Evolutionary conservation across 1,139 yeast species (phyloP).

Genomic region (Kodamaea alishanica): DNA sequence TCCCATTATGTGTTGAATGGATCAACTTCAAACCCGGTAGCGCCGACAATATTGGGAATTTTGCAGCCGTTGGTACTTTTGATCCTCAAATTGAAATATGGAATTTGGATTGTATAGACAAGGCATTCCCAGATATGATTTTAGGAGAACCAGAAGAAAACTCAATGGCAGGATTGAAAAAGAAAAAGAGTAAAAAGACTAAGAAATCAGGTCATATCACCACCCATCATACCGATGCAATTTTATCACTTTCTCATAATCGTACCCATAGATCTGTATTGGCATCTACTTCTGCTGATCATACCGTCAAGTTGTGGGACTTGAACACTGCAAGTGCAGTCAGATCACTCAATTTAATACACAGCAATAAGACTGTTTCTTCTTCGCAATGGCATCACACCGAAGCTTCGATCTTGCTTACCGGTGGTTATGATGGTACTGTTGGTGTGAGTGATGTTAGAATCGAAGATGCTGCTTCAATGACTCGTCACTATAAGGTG

Average conservation of each 20-base stretch:
- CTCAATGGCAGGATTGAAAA: constrained; percentile 37
- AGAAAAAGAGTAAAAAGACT: constrained; percentile 52
- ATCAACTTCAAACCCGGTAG: constrained; percentile 64
- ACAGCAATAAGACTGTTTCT: constrained; percentile 72
- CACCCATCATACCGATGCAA: constrained; percentile 91
- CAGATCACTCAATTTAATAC: constrained; percentile 58
- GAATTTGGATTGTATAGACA: constrained; percentile 90
- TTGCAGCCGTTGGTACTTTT: constrained; percentile 94
- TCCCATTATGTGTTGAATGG: constrained; percentile 97
- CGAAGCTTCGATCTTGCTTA: constrained; percentile 74
- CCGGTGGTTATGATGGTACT: constrained; percentile 90
- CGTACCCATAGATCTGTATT: constrained; percentile 76
- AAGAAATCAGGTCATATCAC: constrained; percentile 51
- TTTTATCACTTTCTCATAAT: constrained; percentile 82
- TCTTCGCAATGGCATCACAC: constrained; percentile 80
- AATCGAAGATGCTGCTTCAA: constrained; percentile 55
- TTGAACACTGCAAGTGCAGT: constrained; percentile 72
- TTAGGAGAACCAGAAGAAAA: constrained; percentile 71
- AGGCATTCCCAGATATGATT: constrained; percentile 91
- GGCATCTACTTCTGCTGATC: constrained; percentile 94
- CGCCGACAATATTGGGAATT: constrained; percentile 62
- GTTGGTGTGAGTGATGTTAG: constrained; percentile 84
- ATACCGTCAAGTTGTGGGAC: constrained; percentile 95
- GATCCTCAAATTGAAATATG: constrained; percentile 97
- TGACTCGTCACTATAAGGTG: constrained; percentile 63